Conservation (phyloP, 306 rosid species). For the Calophaca sinica region DNA sequence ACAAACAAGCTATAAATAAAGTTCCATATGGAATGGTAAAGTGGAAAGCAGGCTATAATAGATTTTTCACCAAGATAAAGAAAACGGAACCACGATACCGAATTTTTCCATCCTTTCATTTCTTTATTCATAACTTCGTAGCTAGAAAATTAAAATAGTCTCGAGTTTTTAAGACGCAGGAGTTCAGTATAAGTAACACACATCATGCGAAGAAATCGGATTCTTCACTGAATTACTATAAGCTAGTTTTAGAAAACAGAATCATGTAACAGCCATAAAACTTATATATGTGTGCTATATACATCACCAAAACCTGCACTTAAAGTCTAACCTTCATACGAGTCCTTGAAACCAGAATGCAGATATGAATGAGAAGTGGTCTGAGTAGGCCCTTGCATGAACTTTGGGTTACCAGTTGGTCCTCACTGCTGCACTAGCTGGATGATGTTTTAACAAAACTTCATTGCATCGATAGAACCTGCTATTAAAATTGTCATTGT, state of each 20-base stretch:
- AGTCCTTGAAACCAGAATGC: constrained; percentile 30
- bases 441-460: constrained; percentile 18
- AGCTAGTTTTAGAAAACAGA: constrained; percentile 7
- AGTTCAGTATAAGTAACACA: not conserved
- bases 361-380: not conserved
- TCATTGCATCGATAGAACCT: constrained; percentile 1
- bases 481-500: constrained; percentile 37
- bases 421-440: constrained; percentile 23
- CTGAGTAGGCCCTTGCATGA: not conserved
- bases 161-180: constrained; percentile 4
- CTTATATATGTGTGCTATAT: not conserved
- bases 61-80: not conserved
- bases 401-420: constrained; percentile 6
- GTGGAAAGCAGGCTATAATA: not conserved
- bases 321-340: constrained; percentile 40
- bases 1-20: not conserved
- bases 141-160: not conserved
- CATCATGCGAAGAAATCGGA: constrained; percentile 9
- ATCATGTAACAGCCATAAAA: not conserved
- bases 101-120: not conserved
- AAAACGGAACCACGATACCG: not conserved
- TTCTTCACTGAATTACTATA: not conserved
- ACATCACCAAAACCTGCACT: not conserved
- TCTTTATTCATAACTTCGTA: not conserved
- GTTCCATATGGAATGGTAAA: not conserved